Evolutionary conservation across 768 basidiomycete species (phyloP).

Genomic region (Psilocybe cubensis): DNA sequence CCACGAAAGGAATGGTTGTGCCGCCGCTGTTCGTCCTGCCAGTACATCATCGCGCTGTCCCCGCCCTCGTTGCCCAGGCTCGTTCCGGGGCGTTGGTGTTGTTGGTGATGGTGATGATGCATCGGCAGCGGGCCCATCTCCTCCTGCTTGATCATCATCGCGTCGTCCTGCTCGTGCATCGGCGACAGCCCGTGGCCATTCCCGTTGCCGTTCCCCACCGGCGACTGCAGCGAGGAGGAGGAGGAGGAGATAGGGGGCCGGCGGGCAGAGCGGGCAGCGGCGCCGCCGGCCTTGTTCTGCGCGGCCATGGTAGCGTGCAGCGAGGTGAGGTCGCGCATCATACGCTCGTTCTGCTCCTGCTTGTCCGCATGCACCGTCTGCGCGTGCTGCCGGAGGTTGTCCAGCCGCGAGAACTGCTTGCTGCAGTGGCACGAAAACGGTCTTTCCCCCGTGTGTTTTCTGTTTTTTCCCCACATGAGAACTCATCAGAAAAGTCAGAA

Average conservation of each 20-base stretch:
- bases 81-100: conserved; percentile 72
- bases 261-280: conserved; percentile 21
- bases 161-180: conserved; percentile 10
- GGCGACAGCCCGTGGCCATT: conserved; percentile 12
- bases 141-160: conserved; percentile 44
- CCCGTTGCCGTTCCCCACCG: conserved; percentile 1
- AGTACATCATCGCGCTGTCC: conserved; percentile 35
- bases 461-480: too few species aligned
- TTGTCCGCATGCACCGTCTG: conserved; percentile 98
- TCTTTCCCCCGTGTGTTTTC: conserved; percentile 97
- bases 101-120: too few species aligned
- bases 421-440: conserved; percentile 96
- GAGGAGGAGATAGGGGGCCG: conserved; percentile 21
- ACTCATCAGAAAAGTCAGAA: conserved; percentile 17
- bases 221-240: neutral
- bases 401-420: conserved; percentile 94
- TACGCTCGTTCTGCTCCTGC: conserved; percentile 83
- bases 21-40: conserved; percentile 11
- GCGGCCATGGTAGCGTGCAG: conserved; percentile 83
- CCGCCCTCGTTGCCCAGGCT: conserved; percentile 67
- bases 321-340: conserved; percentile 89
- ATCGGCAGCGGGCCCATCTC: conserved; percentile 31
- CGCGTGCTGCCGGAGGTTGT: conserved; percentile 96
- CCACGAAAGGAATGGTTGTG: conserved; percentile 73
- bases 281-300: conserved; percentile 44